Evolutionary conservation across 2,329 filamentous ascomycete species (phyloP).

Genomic region (Botrytis fabae): DNA sequence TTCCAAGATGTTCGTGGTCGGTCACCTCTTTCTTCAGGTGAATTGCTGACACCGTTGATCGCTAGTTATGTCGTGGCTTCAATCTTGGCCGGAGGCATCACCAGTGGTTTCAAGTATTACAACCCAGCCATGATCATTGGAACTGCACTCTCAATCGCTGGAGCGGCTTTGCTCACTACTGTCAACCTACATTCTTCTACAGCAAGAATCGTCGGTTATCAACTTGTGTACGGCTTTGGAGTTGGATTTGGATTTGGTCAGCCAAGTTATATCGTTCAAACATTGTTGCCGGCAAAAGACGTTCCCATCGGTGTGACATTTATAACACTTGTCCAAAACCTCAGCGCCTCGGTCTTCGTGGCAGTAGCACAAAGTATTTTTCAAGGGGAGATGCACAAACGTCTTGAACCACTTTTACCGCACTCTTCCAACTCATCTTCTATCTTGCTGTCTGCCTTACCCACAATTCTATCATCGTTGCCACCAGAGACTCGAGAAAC

Average conservation of each 20-base stretch:
- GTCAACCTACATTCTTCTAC: constrained; percentile 39
- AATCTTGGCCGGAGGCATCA: constrained; percentile 27
- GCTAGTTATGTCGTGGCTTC: constrained; percentile 36
- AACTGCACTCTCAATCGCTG: constrained; percentile 22
- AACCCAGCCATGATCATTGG: constrained; percentile 29
- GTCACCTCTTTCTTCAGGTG: constrained; percentile 46
- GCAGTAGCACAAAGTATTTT: constrained; percentile 22
- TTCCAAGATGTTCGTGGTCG: constrained; percentile 50
- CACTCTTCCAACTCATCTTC: neutral
- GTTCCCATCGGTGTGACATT: constrained; percentile 47
- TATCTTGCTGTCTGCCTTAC: neutral
- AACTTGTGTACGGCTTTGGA: constrained; percentile 46
- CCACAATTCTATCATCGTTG: constrained; percentile 48
- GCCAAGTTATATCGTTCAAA: constrained; percentile 47
- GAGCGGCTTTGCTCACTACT: constrained; percentile 41
- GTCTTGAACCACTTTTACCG: constrained; percentile 15
- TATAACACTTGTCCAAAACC: constrained; percentile 17
- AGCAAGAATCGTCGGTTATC: constrained; percentile 52
- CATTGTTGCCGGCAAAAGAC: constrained; percentile 52
- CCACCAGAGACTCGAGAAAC: constrained; percentile 43
- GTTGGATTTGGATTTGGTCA: constrained; percentile 48
- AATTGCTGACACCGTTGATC: constrained; percentile 42
- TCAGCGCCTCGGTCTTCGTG: constrained; percentile 20
- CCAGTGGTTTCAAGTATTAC: constrained; percentile 41
- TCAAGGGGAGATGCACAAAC: constrained; percentile 49